A percentile compares a stretch with the other conserved stretches of the same genome.
These are phyloP conservation scores for Pisolithus albus DNA, from an alignment of 768 basidiomycete genomes.

Conservation along the genomic window DNA sequence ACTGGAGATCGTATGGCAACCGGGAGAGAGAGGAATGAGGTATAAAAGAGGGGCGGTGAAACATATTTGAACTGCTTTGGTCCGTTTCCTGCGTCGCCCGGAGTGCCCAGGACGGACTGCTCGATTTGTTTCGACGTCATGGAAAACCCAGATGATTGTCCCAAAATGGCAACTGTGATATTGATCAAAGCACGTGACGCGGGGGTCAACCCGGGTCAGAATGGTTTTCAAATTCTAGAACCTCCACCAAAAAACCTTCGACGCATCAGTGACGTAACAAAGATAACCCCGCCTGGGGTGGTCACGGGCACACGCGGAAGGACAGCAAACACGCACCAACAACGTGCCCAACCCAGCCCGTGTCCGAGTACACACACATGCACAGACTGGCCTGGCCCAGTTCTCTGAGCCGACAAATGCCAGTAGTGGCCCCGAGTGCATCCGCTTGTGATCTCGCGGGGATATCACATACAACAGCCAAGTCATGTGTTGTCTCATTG, in stretches of 20 bases:
- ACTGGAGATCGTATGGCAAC: too few relatives aligned
- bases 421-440: background rate
- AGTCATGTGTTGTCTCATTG: conserved; percentile 6
- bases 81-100: conserved; percentile 8
- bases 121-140: conserved; percentile 10
- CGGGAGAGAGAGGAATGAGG: conserved; percentile 1
- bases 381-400: background rate
- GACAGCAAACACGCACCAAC: background rate
- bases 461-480: conserved; percentile 6
- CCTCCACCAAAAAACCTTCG: background rate
- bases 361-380: too few relatives aligned
- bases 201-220: background rate
- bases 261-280: background rate
- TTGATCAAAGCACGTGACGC: conserved; percentile 20
- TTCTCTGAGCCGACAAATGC: conserved; percentile 7
- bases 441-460: background rate
- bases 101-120: conserved; percentile 9
- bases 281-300: background rate
- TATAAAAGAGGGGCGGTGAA: background rate
- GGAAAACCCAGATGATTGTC: conserved; percentile 18
- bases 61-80: conserved; percentile 1
- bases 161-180: conserved; percentile 16
- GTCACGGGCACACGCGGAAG: background rate
- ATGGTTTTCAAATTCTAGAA: background rate
- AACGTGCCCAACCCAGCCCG: background rate